phyloP scores from a whole-genome alignment of 2,329 filamentous ascomycete species.

The Metarhizium humberi region DNA sequence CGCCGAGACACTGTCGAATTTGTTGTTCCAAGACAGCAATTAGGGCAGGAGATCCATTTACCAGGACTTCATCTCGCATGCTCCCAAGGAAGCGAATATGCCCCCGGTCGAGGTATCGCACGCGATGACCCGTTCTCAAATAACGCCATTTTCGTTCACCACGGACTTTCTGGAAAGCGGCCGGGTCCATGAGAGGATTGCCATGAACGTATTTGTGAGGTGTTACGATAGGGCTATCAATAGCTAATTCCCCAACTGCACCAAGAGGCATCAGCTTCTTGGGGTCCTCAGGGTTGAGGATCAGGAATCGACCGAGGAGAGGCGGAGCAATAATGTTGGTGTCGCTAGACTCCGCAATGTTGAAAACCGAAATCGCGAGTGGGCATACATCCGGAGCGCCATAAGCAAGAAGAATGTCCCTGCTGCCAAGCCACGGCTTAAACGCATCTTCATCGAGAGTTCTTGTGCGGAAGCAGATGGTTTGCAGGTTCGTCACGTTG shows the following conservation, averaged over 20 bases:
- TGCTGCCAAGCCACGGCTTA: slow-evolving; percentile 34
- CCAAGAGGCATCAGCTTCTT: slow-evolving; percentile 43
- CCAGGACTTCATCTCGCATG: slow-evolving; percentile 30
- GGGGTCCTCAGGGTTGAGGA: slow-evolving; percentile 42
- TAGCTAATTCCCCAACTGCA: slow-evolving; percentile 47
- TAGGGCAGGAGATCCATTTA: slow-evolving; percentile 30
- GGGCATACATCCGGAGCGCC: slow-evolving; percentile 43
- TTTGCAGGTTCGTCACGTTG: slow-evolving; percentile 27
- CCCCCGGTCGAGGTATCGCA: slow-evolving; percentile 38
- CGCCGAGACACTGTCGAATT: slow-evolving; percentile 36
- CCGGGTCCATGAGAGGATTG: slow-evolving; percentile 16
- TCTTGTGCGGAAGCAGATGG: slow-evolving; percentile 37
- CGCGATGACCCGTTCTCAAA: slow-evolving; percentile 42
- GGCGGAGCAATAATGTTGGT: slow-evolving; percentile 36
- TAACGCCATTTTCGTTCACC: slow-evolving; percentile 24
- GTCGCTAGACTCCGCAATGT: slow-evolving; percentile 27
- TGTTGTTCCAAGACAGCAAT: slow-evolving; percentile 36
- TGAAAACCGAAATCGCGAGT: slow-evolving; percentile 38
- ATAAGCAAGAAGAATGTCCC: slow-evolving; percentile 40
- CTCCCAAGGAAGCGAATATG: slow-evolving; percentile 38
- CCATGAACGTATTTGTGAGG: slow-evolving; percentile 26
- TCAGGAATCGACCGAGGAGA: slow-evolving; percentile 39
- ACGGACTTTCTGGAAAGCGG: slow-evolving; percentile 8
- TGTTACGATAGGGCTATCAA: slow-evolving; percentile 38
- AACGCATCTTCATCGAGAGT: slow-evolving; percentile 41